Conservation (phyloP, 2,329 filamentous ascomycete species). For the Capronia coronata region DNA sequence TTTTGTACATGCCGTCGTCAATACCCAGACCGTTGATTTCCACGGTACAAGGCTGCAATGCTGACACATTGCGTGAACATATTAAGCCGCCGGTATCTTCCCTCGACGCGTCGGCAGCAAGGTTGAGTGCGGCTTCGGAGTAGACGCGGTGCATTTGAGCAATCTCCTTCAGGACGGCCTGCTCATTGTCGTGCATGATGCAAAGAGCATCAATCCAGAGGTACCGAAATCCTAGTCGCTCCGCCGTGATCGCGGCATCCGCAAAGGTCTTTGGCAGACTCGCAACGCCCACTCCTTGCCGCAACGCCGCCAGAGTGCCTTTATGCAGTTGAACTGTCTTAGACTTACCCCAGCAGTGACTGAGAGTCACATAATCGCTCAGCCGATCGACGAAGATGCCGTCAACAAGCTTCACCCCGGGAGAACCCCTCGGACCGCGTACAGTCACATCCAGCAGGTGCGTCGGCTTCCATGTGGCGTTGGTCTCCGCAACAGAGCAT, state of each 20-base stretch:
- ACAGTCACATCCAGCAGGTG: slow-evolving; percentile 27
- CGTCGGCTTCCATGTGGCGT: slow-evolving; percentile 25
- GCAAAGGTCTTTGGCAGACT: slow-evolving; percentile 28
- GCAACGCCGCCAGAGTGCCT: slow-evolving; percentile 24
- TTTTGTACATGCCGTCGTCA: slow-evolving; percentile 27
- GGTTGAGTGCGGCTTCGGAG: slow-evolving; percentile 25
- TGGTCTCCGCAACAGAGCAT: slow-evolving; percentile 23
- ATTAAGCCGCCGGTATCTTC: slow-evolving; percentile 26
- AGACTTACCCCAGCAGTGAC: slow-evolving; percentile 28
- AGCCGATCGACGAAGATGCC: slow-evolving; percentile 26
- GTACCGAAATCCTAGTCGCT: slow-evolving; percentile 26
- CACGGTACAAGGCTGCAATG: slow-evolving; percentile 26
- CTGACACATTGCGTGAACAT: slow-evolving; percentile 24
- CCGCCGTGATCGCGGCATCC: slow-evolving; percentile 24
- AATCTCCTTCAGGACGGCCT: slow-evolving; percentile 24
- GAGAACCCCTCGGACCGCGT: slow-evolving; percentile 21
- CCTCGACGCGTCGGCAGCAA: slow-evolving; percentile 26
- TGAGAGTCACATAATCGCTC: slow-evolving; percentile 27
- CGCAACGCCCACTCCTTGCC: slow-evolving; percentile 24
- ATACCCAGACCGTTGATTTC: slow-evolving; percentile 23
- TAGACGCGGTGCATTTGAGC: slow-evolving; percentile 27
- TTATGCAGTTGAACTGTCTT: slow-evolving; percentile 26
- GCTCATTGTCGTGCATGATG: slow-evolving; percentile 28
- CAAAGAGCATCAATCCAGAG: slow-evolving; percentile 30
- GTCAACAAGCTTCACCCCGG: slow-evolving; percentile 26